Percentiles rank a stretch among this genome's conserved stretches.
Evolutionary conservation across 306 rosid species (phyloP).

Genomic region (Pyrus pyrifolia): DNA sequence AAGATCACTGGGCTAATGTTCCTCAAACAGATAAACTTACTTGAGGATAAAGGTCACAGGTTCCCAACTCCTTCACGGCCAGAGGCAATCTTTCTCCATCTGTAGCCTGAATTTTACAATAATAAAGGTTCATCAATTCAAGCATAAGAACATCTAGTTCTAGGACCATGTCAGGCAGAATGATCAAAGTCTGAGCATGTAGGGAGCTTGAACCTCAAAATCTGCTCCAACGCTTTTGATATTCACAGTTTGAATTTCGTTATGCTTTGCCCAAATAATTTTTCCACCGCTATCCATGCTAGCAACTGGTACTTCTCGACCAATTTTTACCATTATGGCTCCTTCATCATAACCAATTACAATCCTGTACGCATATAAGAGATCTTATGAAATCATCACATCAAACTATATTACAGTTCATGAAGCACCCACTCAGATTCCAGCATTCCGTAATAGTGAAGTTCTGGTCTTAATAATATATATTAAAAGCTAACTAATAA

Average conservation of each 20-base stretch:
- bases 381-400: neutral
- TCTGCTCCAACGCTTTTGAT: conserved; percentile 87
- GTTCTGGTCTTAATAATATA: neutral
- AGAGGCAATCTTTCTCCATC: conserved; percentile 96
- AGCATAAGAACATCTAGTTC: neutral
- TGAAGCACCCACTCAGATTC: neutral
- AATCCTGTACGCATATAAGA: conserved; percentile 39
- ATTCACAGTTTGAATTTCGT: conserved; percentile 93
- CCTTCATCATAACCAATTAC: conserved; percentile 99
- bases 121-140: neutral
- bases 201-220: conserved; percentile 56
- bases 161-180: neutral
- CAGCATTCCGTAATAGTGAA: neutral
- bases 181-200: conserved; percentile 1
- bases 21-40: conserved; percentile 32
- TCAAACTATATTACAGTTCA: neutral
- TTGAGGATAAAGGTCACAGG: conserved; percentile 97
- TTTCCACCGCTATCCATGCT: conserved; percentile 97
- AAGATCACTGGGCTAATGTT: neutral
- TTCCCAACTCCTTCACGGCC: conserved; percentile 95
- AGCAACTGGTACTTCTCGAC: conserved; percentile 92
- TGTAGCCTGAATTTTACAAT: conserved; percentile 47
- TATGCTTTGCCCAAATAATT: conserved; percentile 96
- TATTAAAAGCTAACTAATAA: neutral
- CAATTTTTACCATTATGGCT: conserved; percentile 92